A percentile compares a stretch with the other conserved stretches of the same genome.
Evolutionary conservation across 1,284 basidiomycete species (phyloP).

Genomic region (Mycena sp.): DNA sequence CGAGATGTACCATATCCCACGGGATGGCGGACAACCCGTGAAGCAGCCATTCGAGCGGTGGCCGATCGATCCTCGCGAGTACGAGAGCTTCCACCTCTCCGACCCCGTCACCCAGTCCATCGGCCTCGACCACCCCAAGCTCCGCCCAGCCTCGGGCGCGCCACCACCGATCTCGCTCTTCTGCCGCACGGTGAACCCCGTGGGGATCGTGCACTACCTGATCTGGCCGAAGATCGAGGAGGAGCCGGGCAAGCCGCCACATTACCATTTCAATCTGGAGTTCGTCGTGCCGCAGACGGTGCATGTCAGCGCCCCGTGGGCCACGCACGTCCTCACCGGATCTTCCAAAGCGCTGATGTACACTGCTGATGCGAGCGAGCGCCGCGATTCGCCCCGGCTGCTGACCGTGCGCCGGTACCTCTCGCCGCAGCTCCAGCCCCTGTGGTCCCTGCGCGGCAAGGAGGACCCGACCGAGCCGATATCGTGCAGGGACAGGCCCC

Average conservation of each 20-base stretch:
- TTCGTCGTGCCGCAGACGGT: conserved; percentile 41
- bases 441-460: conserved; percentile 18
- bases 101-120: conserved; percentile 53
- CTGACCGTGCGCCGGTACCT: conserved; percentile 49
- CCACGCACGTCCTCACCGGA: conserved; percentile 55
- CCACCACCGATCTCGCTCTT: conserved; percentile 64
- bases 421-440: conserved; percentile 40
- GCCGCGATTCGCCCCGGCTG: conserved; percentile 43
- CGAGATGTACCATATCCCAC: conserved; percentile 32
- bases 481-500: conserved; percentile 26
- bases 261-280: conserved; percentile 42
- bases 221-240: conserved; percentile 47
- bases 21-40: conserved; percentile 31
- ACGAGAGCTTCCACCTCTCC: conserved; percentile 59
- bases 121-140: conserved; percentile 44
- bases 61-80: conserved; percentile 23
- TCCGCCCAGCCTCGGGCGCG: conserved; percentile 40
- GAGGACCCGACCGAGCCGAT: conserved; percentile 36
- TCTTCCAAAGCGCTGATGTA: conserved; percentile 60
- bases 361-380: conserved; percentile 45
- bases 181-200: conserved; percentile 45
- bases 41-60: conserved; percentile 29
- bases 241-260: background rate
- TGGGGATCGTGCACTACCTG: conserved; percentile 49
- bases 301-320: conserved; percentile 39